Conservation (phyloP, 345 rosid species). For the Noccaea caerulescens region DNA sequence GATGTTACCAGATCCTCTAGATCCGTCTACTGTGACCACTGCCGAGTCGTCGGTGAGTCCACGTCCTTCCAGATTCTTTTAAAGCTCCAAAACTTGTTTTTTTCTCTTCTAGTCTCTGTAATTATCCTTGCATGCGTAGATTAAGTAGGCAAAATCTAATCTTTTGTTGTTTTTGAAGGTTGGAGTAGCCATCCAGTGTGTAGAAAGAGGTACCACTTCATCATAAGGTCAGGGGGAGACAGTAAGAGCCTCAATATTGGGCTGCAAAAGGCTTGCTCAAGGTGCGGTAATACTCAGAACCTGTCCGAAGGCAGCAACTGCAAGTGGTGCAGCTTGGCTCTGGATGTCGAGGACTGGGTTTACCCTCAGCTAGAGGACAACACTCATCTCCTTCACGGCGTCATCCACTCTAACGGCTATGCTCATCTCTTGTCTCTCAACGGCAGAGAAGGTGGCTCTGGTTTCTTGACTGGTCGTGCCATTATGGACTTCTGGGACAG, state of each 20-base stretch:
- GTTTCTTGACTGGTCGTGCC: conserved; percentile 55
- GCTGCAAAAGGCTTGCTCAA: conserved; percentile 46
- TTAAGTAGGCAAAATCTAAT: background rate
- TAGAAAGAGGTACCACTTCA: conserved; percentile 72
- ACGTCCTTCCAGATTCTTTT: conserved; percentile 23
- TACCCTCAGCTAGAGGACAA: conserved; percentile 61
- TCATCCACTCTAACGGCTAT: conserved; percentile 74
- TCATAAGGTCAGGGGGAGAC: conserved; percentile 52
- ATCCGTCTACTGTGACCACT: conserved; percentile 81
- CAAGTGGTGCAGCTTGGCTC: conserved; percentile 55
- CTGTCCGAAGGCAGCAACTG: conserved; percentile 56
- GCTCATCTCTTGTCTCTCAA: conserved; percentile 75
- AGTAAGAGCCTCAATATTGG: conserved; percentile 23
- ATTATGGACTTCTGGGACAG: conserved; percentile 85
- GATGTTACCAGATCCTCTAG: conserved; percentile 68
- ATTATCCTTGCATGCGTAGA: conserved; percentile 3
- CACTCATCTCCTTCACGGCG: conserved; percentile 69
- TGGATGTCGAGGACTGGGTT: conserved; percentile 60
- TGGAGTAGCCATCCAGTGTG: conserved; percentile 88
- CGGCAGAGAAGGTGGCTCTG: conserved; percentile 77
- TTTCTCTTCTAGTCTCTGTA: background rate
- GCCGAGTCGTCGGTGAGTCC: conserved; percentile 82
- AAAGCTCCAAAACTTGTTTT: background rate
- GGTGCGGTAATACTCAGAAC: conserved; percentile 52
- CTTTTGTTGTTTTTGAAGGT: conserved; percentile 43